Conservation (phyloP, 768 basidiomycete species). For the Peribolospora baueri region DNA sequence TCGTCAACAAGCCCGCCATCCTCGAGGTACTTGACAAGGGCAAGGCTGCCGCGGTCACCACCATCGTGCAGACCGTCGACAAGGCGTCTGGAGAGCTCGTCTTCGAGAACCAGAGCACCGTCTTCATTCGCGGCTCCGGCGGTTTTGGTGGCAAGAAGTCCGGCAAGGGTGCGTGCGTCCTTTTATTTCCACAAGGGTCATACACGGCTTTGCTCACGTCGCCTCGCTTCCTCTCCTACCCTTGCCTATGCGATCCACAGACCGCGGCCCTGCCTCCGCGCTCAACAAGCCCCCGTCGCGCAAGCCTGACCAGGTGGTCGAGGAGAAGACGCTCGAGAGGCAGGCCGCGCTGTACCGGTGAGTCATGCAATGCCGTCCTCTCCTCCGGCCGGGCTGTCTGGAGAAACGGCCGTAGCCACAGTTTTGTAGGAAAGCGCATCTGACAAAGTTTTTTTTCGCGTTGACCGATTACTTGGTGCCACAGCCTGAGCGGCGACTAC, state of each 20-base stretch:
- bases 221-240: not conserved
- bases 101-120: slow-evolving; percentile 76
- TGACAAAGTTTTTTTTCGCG: not conserved
- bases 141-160: slow-evolving; percentile 79
- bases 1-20: slow-evolving; percentile 49
- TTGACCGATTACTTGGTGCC: not conserved
- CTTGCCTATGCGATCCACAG: slow-evolving; percentile 22
- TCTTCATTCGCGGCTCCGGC: slow-evolving; percentile 82
- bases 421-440: not conserved
- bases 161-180: slow-evolving; percentile 50
- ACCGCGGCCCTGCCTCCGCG: slow-evolving; percentile 72
- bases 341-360: slow-evolving; percentile 88
- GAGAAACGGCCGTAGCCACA: not conserved
- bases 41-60: slow-evolving; percentile 76
- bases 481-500: slow-evolving; percentile 62
- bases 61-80: slow-evolving; percentile 54
- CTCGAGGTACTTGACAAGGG: slow-evolving; percentile 29
- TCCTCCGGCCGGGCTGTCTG: not conserved
- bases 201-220: not conserved
- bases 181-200: not conserved
- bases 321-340: slow-evolving; percentile 56
- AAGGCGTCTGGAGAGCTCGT: slow-evolving; percentile 49
- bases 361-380: slow-evolving; percentile 5
- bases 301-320: slow-evolving; percentile 55
- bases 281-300: slow-evolving; percentile 57